phyloP scores from a whole-genome alignment of 805 yeast species.

The Ogataea henricii region DNA sequence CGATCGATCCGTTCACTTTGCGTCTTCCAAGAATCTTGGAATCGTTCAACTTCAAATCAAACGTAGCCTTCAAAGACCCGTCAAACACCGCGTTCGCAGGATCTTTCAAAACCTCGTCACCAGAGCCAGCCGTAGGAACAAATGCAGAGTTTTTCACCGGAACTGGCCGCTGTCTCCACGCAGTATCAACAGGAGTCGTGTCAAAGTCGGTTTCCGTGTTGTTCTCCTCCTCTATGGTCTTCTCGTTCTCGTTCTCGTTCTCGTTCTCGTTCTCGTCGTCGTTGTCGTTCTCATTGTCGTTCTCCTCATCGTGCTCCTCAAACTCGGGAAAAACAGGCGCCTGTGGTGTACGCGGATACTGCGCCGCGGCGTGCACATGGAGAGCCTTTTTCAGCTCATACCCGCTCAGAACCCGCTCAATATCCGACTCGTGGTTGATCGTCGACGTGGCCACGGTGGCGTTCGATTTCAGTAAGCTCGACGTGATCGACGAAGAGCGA shows the following conservation, averaged over 20 bases:
- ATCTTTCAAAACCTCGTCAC: not conserved
- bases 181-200: conserved; percentile 12
- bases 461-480: conserved; percentile 11
- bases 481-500: conserved; percentile 15
- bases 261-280: too few species aligned
- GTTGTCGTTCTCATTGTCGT: conserved; percentile 2
- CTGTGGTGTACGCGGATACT: conserved; percentile 24
- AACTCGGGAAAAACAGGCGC: conserved; percentile 14
- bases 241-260: too few species aligned
- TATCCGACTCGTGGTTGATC: conserved; percentile 10
- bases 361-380: conserved; percentile 4
- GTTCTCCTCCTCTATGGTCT: not conserved
- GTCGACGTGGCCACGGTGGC: conserved; percentile 13
- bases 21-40: conserved; percentile 65
- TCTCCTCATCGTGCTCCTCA: conserved; percentile 4
- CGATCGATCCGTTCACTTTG: conserved; percentile 29
- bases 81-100: conserved; percentile 9
- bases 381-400: not conserved
- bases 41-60: conserved; percentile 64
- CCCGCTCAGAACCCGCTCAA: conserved; percentile 6
- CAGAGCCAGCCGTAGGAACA: too few species aligned
- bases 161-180: conserved; percentile 12
- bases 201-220: conserved; percentile 21
- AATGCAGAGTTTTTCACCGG: conserved; percentile 17
- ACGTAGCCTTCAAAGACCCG: conserved; percentile 26